phyloP scores from a whole-genome alignment of 2,329 filamentous ascomycete species.

The Xylariales sp. region DNA sequence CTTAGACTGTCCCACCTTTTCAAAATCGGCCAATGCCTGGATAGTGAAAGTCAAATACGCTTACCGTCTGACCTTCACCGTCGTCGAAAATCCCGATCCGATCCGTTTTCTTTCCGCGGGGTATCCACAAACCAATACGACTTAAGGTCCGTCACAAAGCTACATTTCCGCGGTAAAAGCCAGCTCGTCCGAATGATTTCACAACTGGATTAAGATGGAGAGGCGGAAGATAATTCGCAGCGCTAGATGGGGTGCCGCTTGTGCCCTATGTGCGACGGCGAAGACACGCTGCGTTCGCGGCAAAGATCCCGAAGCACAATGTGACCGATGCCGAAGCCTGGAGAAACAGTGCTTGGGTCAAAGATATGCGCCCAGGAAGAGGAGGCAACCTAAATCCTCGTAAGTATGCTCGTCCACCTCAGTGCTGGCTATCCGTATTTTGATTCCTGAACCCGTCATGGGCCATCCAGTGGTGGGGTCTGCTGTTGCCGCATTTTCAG shows the following conservation, averaged over 20 bases:
- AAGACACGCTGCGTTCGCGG: conserved; percentile 2
- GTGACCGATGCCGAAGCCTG: conserved; percentile 3
- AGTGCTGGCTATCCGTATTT: neutral
- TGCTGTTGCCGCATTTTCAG: too few species aligned
- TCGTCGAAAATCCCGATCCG: neutral
- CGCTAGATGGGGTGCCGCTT: conserved; percentile 1
- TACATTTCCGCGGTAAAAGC: neutral
- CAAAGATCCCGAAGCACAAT: neutral
- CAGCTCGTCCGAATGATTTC: neutral
- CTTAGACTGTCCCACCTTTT: too few species aligned
- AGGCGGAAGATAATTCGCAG: neutral
- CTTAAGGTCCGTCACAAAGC: neutral
- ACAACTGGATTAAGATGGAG: neutral
- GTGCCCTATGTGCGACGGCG: neutral
- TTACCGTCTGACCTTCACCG: too few species aligned
- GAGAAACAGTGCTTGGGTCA: neutral
- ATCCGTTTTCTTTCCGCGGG: conserved; percentile 1
- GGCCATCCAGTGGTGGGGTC: too few species aligned
- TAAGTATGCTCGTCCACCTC: neutral
- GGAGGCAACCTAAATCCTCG: neutral
- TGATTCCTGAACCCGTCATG: too few species aligned
- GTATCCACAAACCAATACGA: neutral
- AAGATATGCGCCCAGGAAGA: conserved; percentile 1
- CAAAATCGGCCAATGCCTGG: too few species aligned
- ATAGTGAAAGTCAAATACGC: too few species aligned